These are phyloP conservation scores for Dalbergia oliveri DNA, from an alignment of 306 rosid genomes.

Conservation along the genomic window DNA sequence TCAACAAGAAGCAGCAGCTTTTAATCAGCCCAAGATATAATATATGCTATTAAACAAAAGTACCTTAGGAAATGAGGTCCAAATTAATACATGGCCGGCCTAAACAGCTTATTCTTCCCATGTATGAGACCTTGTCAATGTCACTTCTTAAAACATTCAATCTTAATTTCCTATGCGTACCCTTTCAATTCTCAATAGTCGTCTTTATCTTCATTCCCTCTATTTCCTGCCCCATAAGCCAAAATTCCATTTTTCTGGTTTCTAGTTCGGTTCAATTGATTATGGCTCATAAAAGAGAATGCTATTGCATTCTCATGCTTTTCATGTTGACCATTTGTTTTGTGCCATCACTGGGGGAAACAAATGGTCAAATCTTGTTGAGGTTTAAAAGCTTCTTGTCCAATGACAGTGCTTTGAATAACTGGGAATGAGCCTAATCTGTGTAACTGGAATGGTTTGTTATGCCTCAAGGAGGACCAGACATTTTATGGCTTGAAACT, in stretches of 20 bases:
- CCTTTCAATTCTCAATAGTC: not conserved
- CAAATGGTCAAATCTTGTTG: constrained; percentile 44
- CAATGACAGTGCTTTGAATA: constrained; percentile 43
- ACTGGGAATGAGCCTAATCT: constrained; percentile 60
- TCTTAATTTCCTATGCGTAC: constrained; percentile 34
- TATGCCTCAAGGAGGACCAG: constrained; percentile 28
- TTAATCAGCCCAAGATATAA: constrained; percentile 26
- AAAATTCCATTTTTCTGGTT: constrained; percentile 10
- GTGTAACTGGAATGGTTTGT: constrained; percentile 71
- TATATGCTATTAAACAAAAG: constrained; percentile 26
- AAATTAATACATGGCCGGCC: constrained; percentile 56
- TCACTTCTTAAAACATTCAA: constrained; percentile 38
- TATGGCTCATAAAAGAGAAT: constrained; percentile 43
- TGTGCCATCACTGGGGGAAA: constrained; percentile 39
- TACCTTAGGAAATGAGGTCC: constrained; percentile 27
- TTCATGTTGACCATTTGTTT: constrained; percentile 22
- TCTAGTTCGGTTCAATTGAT: not conserved
- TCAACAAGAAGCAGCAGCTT: constrained; percentile 42
- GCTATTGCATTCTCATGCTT: constrained; percentile 27
- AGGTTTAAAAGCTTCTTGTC: constrained; percentile 61
- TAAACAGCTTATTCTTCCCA: constrained; percentile 52
- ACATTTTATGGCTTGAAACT: constrained; percentile 50
- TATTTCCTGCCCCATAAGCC: constrained; percentile 1
- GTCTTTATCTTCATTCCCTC: not conserved
- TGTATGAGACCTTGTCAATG: constrained; percentile 46